A percentile compares a stretch with the other conserved stretches of the same genome.
Evolutionary conservation across 2,329 filamentous ascomycete genomes (phyloP).

Genomic region (Stagonosporopsis tanaceti): DNA sequence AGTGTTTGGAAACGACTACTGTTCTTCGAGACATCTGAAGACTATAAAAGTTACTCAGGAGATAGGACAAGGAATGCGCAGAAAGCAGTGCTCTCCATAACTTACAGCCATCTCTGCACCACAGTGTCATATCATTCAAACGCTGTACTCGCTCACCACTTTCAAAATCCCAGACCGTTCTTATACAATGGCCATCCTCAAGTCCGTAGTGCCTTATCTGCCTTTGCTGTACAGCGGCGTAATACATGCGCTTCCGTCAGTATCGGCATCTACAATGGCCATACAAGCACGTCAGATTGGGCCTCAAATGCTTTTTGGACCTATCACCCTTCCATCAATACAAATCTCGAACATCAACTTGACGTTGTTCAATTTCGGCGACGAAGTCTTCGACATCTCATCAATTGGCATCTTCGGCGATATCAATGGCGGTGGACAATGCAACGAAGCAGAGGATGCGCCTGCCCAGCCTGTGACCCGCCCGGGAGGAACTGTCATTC

Average conservation of each 20-base stretch:
- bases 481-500: neutral
- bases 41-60: neutral
- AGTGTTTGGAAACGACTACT: neutral
- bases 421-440: neutral
- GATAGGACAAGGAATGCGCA: neutral
- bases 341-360: constrained; percentile 1
- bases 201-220: neutral
- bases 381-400: constrained; percentile 5
- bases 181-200: neutral
- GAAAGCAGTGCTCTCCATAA: neutral
- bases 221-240: neutral
- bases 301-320: neutral
- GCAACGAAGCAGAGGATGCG: neutral
- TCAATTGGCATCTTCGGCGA: constrained; percentile 3
- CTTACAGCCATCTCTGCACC: neutral
- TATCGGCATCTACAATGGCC: neutral
- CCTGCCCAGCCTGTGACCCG: neutral
- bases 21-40: neutral
- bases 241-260: neutral
- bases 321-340: constrained; percentile 1
- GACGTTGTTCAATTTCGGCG: constrained; percentile 3
- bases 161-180: neutral
- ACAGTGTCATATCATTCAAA: neutral
- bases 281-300: neutral
- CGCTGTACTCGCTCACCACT: neutral